Evolutionary conservation across 73 alveolate genomes (phyloP).

Genomic region (Tetrahymena thermophila): DNA sequence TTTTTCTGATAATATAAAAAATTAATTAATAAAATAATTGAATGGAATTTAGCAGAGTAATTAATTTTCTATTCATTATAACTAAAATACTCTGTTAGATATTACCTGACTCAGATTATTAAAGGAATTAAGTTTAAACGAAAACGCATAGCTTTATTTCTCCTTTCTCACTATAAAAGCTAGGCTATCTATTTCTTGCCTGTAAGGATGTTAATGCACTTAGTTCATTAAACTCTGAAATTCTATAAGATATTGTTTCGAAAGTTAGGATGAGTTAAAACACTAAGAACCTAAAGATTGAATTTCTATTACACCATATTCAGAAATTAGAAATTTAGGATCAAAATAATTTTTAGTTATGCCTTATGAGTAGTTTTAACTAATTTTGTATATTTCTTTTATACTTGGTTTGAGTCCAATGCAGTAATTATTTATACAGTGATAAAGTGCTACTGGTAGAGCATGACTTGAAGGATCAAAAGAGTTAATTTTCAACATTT

Average conservation of each 20-base stretch:
- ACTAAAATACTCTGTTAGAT: neutral
- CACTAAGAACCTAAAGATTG: neutral
- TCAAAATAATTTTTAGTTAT: neutral
- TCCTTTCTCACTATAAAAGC: neutral
- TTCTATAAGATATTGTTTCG: neutral
- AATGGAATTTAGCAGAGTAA: neutral
- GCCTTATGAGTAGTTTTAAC: neutral
- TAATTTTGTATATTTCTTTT: neutral
- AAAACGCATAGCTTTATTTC: neutral
- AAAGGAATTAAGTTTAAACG: neutral
- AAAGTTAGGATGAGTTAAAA: neutral
- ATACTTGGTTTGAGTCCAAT: neutral
- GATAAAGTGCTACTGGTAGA: neutral
- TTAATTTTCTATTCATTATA: neutral
- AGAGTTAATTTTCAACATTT: neutral
- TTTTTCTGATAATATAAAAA: neutral
- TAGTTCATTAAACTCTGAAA: neutral
- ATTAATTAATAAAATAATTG: neutral
- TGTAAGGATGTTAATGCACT: neutral
- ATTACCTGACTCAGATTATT: neutral
- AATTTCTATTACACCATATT: neutral
- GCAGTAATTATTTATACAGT: neutral
- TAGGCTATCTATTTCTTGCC: neutral
- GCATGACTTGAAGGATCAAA: neutral
- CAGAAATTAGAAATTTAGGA: neutral